Conservation (phyloP, 2,329 filamentous ascomycete species). For the Colletotrichum plurivorum region DNA sequence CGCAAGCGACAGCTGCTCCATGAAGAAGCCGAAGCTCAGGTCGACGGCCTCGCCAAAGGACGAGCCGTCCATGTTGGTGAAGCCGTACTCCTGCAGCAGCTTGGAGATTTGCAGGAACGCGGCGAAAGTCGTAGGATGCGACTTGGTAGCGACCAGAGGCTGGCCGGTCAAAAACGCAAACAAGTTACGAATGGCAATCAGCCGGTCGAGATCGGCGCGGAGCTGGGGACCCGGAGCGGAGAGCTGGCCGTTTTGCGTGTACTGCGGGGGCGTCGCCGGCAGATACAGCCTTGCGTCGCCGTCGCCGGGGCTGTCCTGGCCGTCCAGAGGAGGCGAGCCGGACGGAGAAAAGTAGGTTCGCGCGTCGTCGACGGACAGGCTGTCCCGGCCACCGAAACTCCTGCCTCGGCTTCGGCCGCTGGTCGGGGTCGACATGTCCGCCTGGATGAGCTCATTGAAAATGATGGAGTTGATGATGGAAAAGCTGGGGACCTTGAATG, state of each 20-base stretch:
- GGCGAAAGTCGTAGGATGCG: constrained; percentile 65
- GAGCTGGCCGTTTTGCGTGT: constrained; percentile 49
- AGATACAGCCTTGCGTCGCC: constrained; percentile 67
- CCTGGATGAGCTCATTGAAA: constrained; percentile 67
- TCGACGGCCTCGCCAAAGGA: constrained; percentile 73
- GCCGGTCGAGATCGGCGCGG: constrained; percentile 63
- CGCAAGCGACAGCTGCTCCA: constrained; percentile 81
- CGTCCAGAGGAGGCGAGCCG: constrained; percentile 51
- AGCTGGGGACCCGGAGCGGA: constrained; percentile 50
- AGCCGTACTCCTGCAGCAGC: constrained; percentile 70
- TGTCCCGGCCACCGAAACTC: constrained; percentile 64
- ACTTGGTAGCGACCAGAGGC: constrained; percentile 71
- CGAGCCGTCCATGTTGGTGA: constrained; percentile 68
- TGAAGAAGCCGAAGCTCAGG: constrained; percentile 79
- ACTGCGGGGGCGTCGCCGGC: constrained; percentile 57
- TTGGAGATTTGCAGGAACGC: constrained; percentile 68
- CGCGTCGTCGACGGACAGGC: constrained; percentile 65
- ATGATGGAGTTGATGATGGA: constrained; percentile 68
- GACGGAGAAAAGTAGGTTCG: constrained; percentile 53
- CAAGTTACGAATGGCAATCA: constrained; percentile 74
- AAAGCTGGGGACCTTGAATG: constrained; percentile 72
- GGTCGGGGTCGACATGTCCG: constrained; percentile 55
- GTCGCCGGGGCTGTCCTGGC: constrained; percentile 55
- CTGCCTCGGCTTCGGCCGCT: constrained; percentile 50
- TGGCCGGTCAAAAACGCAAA: constrained; percentile 77